A percentile compares a stretch with the other conserved stretches of the same genome.
phyloP scores from a whole-genome alignment of 2,329 filamentous ascomycete genomes.

The Paradendryphiella salina region DNA sequence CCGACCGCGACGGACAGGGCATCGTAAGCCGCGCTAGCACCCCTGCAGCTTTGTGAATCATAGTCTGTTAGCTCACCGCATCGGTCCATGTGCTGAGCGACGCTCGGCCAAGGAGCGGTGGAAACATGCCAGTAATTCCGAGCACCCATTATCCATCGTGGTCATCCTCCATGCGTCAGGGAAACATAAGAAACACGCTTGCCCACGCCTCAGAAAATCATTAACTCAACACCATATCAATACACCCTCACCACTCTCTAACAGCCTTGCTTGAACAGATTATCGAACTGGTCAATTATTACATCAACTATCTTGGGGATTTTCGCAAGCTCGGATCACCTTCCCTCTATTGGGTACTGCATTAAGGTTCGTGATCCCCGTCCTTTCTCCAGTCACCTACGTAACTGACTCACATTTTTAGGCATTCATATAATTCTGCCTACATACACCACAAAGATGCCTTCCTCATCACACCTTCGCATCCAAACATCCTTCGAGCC shows the following conservation, averaged over 20 bases:
- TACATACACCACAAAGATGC: constrained; percentile 45
- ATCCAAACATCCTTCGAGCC: constrained; percentile 54
- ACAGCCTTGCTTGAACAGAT: constrained; percentile 7
- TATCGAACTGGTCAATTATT: constrained; percentile 8
- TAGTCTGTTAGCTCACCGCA: constrained; percentile 25
- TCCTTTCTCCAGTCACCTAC: constrained; percentile 42
- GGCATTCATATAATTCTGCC: constrained; percentile 38
- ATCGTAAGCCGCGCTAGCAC: constrained; percentile 16
- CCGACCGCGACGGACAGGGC: constrained; percentile 7
- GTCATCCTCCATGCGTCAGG: constrained; percentile 33
- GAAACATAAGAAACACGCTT: constrained; percentile 41
- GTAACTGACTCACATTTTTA: constrained; percentile 57
- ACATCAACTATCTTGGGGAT: constrained; percentile 14
- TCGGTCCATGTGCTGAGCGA: constrained; percentile 6
- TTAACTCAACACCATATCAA: constrained; percentile 18
- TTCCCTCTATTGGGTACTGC: constrained; percentile 39
- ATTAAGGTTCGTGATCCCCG: constrained; percentile 39
- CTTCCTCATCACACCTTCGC: constrained; percentile 53
- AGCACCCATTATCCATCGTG: constrained; percentile 34
- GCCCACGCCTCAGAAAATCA: constrained; percentile 23
- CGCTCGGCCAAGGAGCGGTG: constrained; percentile 32
- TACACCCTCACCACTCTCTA: constrained; percentile 9
- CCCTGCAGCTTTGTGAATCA: constrained; percentile 31
- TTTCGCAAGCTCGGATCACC: constrained; percentile 38
- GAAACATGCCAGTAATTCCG: constrained; percentile 35